Base-by-base conservation (phyloP, 192 early-diverging fungal genomes). In the Coemansia sp. region DNA sequence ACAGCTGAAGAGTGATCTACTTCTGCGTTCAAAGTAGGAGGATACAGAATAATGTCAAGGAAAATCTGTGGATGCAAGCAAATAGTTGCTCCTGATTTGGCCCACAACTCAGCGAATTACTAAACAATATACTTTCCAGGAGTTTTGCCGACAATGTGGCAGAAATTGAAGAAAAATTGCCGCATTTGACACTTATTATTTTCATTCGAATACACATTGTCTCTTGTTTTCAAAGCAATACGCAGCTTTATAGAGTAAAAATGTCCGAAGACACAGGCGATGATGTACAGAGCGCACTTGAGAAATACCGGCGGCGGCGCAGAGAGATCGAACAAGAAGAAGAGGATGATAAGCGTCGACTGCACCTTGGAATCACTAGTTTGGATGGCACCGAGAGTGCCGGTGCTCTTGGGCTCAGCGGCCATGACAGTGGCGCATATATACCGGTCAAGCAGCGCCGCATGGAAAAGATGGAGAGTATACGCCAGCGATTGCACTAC, bases 261-360 rank as follows among this genome's bases (percentile, higher is more conserved):
- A 49, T 49, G 46, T 25, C 21, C 20, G 46, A 49, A 26, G 25
- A 49, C 20, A 49, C 46, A 0, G 9, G 16, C 16, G 53, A 56
- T 29, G 61, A 64, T n/a, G 51, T 61, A 3, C 37, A 63, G 10
- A 59, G 52, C 10, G 59, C 62, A 12, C 63, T 73, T 23, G 76
- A 79, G 49, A 72, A 72, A 52, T 79, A 73, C 70, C 66, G 76
- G 26, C 67, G 64, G 53, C 76, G 76, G 37, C 76, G 76, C 16
- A 48, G 76, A 46, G 71, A 79, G 71, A 55, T 79, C 6, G 76
- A 79, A 30, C 55, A 62, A 28, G 71, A 73, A 43, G 77, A 79
- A 25, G 26, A 59, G 63, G 56, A 52, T 56, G 25, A 48, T 8
- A 39, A 28, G n/a, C 13, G 61, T 42, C 18, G 40, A 31, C 37